Conservation (phyloP, 306 rosid genomes). For the Oemleria cerasiformis region DNA sequence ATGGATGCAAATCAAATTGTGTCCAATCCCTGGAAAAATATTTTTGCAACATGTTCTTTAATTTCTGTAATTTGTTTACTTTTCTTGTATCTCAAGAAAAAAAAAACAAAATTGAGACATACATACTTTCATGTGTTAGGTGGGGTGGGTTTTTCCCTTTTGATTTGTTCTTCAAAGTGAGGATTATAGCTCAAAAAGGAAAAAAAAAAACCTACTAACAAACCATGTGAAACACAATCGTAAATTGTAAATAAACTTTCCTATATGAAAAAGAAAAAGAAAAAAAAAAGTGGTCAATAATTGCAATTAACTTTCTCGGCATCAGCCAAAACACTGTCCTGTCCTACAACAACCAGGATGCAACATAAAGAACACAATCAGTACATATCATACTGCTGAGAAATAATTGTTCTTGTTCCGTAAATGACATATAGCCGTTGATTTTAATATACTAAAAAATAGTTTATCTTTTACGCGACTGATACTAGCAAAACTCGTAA, state of each 20-base stretch:
- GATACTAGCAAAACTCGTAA: background rate
- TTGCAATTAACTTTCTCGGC: background rate
- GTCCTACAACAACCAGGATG: too few species aligned
- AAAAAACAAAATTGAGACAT: background rate
- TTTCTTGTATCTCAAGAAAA: background rate
- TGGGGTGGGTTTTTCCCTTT: background rate
- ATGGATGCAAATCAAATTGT: background rate
- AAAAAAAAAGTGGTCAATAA: too few species aligned
- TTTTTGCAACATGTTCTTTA: background rate
- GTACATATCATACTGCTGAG: too few species aligned
- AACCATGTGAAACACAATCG: background rate
- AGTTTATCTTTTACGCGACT: background rate
- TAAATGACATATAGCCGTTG: background rate
- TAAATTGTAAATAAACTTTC: too few species aligned
- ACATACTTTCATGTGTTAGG: background rate
- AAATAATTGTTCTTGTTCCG: too few species aligned
- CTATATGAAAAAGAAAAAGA: too few species aligned
- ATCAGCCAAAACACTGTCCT: background rate
- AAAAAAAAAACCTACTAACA: too few species aligned
- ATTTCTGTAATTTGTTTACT: background rate
- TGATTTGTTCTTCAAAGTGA: background rate
- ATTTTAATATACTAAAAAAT: background rate
- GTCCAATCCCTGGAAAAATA: background rate
- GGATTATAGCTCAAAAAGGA: too few species aligned
- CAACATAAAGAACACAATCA: too few species aligned